phyloP scores from a whole-genome alignment of 1,284 basidiomycete species.

The Mycosarcoma maydis region DNA sequence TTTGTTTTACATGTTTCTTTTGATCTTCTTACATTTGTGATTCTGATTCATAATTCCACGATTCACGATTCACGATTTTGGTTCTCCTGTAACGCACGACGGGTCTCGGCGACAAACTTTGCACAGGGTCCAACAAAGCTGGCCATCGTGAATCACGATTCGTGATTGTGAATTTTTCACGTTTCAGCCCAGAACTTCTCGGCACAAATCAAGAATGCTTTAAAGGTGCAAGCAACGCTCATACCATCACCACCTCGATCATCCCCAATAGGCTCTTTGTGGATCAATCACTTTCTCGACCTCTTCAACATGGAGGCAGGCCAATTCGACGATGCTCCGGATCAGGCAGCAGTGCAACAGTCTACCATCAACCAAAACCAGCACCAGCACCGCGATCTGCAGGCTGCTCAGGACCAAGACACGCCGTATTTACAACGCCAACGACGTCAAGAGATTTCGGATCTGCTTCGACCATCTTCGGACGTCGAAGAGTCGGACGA shows the following conservation, averaged over 20 bases:
- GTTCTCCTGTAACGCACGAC: neutral
- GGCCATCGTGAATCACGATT: too few species aligned
- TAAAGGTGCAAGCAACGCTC: neutral
- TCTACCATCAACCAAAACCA: neutral
- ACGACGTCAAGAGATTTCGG: conserved; percentile 39
- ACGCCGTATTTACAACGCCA: conserved; percentile 16
- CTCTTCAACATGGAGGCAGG: conserved; percentile 27
- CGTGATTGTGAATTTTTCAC: too few species aligned
- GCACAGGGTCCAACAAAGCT: conserved; percentile 16
- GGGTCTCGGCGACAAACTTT: conserved; percentile 17
- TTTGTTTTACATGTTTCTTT: too few species aligned
- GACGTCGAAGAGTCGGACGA: conserved; percentile 38
- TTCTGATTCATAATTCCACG: too few species aligned
- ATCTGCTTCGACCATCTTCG: conserved; percentile 30
- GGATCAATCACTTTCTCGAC: neutral
- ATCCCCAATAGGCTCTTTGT: too few species aligned
- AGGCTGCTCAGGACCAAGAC: conserved; percentile 28
- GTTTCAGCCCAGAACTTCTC: conserved; percentile 9
- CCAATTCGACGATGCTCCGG: conserved; percentile 42
- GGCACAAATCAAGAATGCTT: neutral
- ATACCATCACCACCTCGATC: neutral
- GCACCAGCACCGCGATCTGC: conserved; percentile 10
- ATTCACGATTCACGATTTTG: too few species aligned
- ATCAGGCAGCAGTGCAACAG: conserved; percentile 1
- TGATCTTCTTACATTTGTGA: too few species aligned